Base-by-base conservation (phyloP, 2,329 filamentous ascomycete species). In the Coniochaeta hoffmannii region DNA sequence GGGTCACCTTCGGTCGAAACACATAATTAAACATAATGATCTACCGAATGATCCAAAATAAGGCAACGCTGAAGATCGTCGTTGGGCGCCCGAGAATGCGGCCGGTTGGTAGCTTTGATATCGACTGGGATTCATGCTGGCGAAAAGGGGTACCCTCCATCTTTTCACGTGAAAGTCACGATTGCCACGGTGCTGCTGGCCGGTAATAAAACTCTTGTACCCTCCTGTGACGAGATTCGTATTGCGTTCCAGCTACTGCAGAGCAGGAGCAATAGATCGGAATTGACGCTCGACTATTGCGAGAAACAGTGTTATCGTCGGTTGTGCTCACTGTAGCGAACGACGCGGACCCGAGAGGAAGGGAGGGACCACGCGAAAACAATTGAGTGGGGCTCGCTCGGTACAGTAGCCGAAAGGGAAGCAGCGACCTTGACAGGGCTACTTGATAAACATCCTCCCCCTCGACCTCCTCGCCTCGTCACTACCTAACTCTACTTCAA, bases 91-190 rank as follows among this genome's bases (percentile, higher is more conserved):
- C 38, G 38, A 44, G 12, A 44, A 44, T 24, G 38, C 38, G 22
- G 19, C 22, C 38, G 38, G 38, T 44, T 22, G 2, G 26, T 28
- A 22, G 41, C 24, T 4, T 19, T 11, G 41, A 46, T 28, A 46
- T 46, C 8, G 41, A 46, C 41, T 12, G 41, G 41, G 41, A 46
- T 46, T 26, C 19, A 46, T 46, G 41, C 41, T 46, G 41, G 41
- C 41, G 41, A 46, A 46, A 46, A 46, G 41, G 41, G 41, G 41
- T 46, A 46, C 41, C 41, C 41, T 46, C 41, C 41, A 46, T 46
- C 41, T 46, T 46, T 41, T 24, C 41, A 46, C 7, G 41, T 46
- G 41, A 46, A 46, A 26, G 19, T 26, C 9, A 17, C 12, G 35
- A 38, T 19, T 38, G 35, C 10, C 38, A 44, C 38, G 22, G 38